phyloP scores from a whole-genome alignment of 1,284 basidiomycete genomes.

The Rhodofomes roseus region DNA sequence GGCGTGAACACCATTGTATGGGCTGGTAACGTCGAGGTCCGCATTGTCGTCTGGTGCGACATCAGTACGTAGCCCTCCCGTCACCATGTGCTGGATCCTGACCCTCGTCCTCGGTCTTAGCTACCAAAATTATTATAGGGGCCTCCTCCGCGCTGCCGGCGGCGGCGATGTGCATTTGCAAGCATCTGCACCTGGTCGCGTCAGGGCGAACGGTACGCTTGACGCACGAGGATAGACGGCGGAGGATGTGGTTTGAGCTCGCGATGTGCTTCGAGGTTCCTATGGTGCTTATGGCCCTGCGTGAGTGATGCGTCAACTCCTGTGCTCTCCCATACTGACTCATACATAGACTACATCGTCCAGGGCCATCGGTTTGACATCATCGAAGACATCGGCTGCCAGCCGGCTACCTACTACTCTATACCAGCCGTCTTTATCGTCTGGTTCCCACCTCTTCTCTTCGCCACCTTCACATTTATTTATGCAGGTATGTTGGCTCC shows the following conservation, averaged over 20 bases:
- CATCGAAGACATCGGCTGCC: conserved; percentile 59
- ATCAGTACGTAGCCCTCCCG: conserved; percentile 36
- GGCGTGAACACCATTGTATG: conserved; percentile 43
- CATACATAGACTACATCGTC: conserved; percentile 48
- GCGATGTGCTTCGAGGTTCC: conserved; percentile 52
- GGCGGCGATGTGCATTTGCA: conserved; percentile 44
- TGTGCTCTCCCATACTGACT: background rate
- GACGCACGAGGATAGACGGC: conserved; percentile 11
- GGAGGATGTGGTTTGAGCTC: conserved; percentile 42
- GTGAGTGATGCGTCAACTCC: conserved; percentile 38
- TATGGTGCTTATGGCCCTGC: conserved; percentile 51
- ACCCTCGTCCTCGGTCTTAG: conserved; percentile 20
- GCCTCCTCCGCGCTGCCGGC: conserved; percentile 43
- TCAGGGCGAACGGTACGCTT: conserved; percentile 11
- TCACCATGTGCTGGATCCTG: background rate
- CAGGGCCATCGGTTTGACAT: conserved; percentile 73
- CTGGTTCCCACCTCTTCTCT: conserved; percentile 51
- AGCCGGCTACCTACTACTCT: conserved; percentile 53
- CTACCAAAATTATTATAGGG: conserved; percentile 40
- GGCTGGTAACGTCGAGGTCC: conserved; percentile 33
- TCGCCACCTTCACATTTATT: conserved; percentile 39
- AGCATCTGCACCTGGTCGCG: conserved; percentile 24
- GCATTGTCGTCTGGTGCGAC: conserved; percentile 45
- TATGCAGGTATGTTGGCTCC: background rate
- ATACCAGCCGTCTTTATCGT: conserved; percentile 48